Evolutionary conservation across 768 basidiomycete species (phyloP), one percentile per base, ranked within the genome.

Genomic region (Brasilioporus rufonigricans): DNA sequence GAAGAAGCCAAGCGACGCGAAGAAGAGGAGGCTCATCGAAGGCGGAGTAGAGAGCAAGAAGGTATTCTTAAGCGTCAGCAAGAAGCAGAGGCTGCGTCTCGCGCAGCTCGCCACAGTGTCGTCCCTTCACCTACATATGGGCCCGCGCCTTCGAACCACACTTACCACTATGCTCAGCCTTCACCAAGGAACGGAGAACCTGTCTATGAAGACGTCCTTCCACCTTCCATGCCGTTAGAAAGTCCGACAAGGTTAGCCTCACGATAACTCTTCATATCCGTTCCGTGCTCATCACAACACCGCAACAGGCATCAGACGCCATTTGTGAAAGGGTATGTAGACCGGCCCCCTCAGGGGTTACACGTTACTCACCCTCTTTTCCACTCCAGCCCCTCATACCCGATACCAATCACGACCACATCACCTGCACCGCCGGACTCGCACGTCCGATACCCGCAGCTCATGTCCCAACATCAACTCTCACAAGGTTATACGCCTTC

Each of bases 391-490:
- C 61, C 57, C 33, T 57, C 68, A 53, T 80, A 82, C 61, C 81
- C 80, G 18, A 72, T 79, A 27, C 85, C 86, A 33, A 74, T 86
- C 44, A 89, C 87, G 1, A 89, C 88, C 11, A 86, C 89, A 29
- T 82, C 86, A 5, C 76, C 82, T n/a, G 80, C 84, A 16, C 75
- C 77, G 6, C 75, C 77, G 33, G 71, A 76, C 18, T 71, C 74
- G 16, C 64, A 73, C 19, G 71, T 86, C 50, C 77, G 77, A 32
- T 89, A 88, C 61, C 88, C 89, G 1, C 75, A 81, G 16, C 79
- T 91, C 32, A 92, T 92, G 90, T 84, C 85, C 1, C 80, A 81
- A 52, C 91, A 92, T 55, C 90, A 92, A 68, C 79, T 83, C 52
- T 77, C 73, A 48, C 90, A 92, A 63, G 90, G 90, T 36, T 92